Base-by-base conservation (phyloP, 768 basidiomycete genomes). In the Calocera viscosa region DNA sequence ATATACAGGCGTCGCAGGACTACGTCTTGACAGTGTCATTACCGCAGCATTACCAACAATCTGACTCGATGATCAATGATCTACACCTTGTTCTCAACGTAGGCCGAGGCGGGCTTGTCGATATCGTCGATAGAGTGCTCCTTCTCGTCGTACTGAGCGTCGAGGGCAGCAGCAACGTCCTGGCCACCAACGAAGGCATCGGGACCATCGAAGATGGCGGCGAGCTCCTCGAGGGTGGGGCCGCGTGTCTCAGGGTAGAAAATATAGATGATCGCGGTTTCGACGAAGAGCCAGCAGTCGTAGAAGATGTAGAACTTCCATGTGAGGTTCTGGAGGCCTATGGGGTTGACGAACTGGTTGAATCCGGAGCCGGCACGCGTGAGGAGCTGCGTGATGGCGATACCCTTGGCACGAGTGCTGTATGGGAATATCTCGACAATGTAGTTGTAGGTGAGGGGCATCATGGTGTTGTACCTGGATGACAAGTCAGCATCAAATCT, bases 371-470 rank as follows among this genome's bases (percentile, higher is more conserved):
- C 83, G 32, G 78, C 74, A 14, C 84, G 81, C 49, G 80, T 77
- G 73, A 81, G 83, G 78, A 80, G 83, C 69, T 86, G 84, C 77
- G 83, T 86, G 17, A 86, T 71, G 2, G 84, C 76, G 65, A 87
- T 80, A 40, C 86, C 86, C 72, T 81, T 82, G 1, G 86, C 81
- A 67, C 86, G 83, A 32, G 80, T 80, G 68, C 84, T 81, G 76
- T 79, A 87, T 0, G 86, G 86, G 78, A 87, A 86, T 34, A 87
- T 72, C 70, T 87, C 86, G n/a, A 86, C 84, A 68, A 86, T 74
- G 79, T 79, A 86, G 3, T 85, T 84, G 84, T 69, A 39, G 38
- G 35, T 64, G 16, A 69, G n/a, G 40, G 69, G 67, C 34, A 64
- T 83, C 64, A 85, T 74, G 1, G 84, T 83, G 70, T 85, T 85